Conservation (phyloP, 306 rosid genomes). For the Ziziphus jujuba region DNA sequence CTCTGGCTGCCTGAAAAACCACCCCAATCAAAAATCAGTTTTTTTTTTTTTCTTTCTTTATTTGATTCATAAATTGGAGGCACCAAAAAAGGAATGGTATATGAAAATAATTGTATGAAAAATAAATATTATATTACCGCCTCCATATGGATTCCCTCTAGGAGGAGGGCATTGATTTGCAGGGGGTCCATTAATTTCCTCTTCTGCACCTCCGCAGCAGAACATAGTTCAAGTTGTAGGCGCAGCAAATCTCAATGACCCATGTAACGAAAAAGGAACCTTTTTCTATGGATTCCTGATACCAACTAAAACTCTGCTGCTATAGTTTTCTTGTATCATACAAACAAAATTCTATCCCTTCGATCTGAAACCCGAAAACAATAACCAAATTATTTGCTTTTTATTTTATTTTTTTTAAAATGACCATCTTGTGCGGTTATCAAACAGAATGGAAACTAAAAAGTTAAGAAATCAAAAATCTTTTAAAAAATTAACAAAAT, state of each 20-base stretch:
- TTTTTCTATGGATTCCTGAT: neutral
- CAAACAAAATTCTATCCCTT: no score
- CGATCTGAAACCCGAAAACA: no score
- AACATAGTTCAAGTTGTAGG: slow-evolving; percentile 55
- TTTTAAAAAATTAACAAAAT: no score
- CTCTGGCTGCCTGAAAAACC: slow-evolving; percentile 53
- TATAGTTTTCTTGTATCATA: no score
- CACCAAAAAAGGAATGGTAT: neutral
- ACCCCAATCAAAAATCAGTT: neutral
- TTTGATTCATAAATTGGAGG: neutral
- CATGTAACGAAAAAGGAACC: slow-evolving; percentile 19
- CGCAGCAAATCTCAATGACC: slow-evolving; percentile 39
- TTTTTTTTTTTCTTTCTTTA: no score
- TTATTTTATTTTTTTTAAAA: no score
- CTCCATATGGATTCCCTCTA: slow-evolving; percentile 64
- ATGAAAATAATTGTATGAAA: neutral
- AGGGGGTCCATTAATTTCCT: slow-evolving; percentile 65
- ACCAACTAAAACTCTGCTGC: neutral
- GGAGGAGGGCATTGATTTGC: slow-evolving; percentile 69
- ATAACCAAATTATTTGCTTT: no score
- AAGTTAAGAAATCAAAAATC: no score
- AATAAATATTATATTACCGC: slow-evolving; percentile 50
- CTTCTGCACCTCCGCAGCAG: slow-evolving; percentile 87
- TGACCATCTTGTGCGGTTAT: no score
- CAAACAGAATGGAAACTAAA: no score